These are phyloP conservation scores for Cladosporium sp. DNA, from an alignment of 2,329 filamentous ascomycete genomes.

Conservation along the genomic window DNA sequence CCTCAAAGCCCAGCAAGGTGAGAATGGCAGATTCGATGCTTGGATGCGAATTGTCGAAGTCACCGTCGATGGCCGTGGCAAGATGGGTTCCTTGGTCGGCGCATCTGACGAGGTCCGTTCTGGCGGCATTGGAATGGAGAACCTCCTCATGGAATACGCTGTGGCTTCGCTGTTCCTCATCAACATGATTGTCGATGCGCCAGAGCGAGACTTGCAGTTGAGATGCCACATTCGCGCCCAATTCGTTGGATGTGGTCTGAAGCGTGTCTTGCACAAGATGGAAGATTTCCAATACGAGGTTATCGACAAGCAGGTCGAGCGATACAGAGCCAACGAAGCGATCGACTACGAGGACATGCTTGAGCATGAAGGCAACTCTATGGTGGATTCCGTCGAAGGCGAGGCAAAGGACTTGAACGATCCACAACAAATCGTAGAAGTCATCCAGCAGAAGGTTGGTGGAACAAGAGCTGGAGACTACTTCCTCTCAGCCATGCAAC, in stretches of 20 bases:
- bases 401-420: conserved; percentile 91
- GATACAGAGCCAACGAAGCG: conserved; percentile 87
- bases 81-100: conserved; percentile 97
- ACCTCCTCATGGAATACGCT: conserved; percentile 97
- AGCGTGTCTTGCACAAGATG: conserved; percentile 93
- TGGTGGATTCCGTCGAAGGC: conserved; percentile 80
- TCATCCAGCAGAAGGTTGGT: conserved; percentile 78
- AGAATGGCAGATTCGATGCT: conserved; percentile 93
- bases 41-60: conserved; percentile 99
- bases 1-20: conserved; percentile 80
- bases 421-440: conserved; percentile 87
- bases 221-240: conserved; percentile 93
- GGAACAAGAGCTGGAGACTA: conserved; percentile 89
- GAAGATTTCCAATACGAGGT: conserved; percentile 96
- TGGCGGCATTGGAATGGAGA: conserved; percentile 97
- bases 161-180: conserved; percentile 90
- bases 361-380: conserved; percentile 83
- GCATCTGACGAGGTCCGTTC: conserved; percentile 94
- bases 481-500: conserved; percentile 91
- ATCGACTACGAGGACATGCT: conserved; percentile 98
- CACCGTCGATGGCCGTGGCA: conserved; percentile 91
- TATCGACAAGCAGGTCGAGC: conserved; percentile 96
- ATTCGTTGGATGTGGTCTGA: conserved; percentile 93
- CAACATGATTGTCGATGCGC: conserved; percentile 93
- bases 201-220: conserved; percentile 81